Conservation (phyloP, 805 yeast genomes). For the Schizosaccharomyces lindneri region DNA sequence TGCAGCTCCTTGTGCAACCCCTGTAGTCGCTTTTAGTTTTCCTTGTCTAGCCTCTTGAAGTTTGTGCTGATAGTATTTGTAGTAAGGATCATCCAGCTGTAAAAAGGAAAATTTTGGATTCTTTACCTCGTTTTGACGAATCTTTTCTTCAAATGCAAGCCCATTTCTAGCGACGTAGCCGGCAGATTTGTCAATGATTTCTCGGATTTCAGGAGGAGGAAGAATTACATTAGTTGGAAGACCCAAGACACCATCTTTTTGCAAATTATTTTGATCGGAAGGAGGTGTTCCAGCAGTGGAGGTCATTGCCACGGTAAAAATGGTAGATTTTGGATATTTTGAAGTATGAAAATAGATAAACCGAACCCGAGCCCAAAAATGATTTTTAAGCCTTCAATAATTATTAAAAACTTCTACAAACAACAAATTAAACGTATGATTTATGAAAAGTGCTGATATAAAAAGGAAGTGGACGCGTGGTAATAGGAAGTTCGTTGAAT, state of each 20-base stretch:
- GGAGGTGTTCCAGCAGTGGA: neutral
- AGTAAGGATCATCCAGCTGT: conserved; percentile 25
- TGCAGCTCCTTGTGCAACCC: conserved; percentile 1
- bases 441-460: no score
- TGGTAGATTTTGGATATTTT: no score
- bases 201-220: conserved; percentile 28
- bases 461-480: no score
- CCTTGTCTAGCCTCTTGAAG: conserved; percentile 13
- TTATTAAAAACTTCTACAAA: no score
- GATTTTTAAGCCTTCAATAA: no score
- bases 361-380: no score
- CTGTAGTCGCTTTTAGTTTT: conserved; percentile 2
- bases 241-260: conserved; percentile 6
- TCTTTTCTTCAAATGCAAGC: conserved; percentile 31
- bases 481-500: no score
- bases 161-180: conserved; percentile 50
- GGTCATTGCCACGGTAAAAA: no score
- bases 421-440: no score
- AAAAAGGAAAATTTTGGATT: conserved; percentile 43
- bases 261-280: neutral
- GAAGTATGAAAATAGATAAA: no score
- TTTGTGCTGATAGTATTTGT: conserved; percentile 31
- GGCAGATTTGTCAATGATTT: conserved; percentile 45
- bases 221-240: conserved; percentile 21
- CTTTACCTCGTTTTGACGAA: conserved; percentile 22